A percentile compares a stretch with the other conserved stretches of the same genome.
These are phyloP conservation scores for Harrya chromipes DNA, from an alignment of 768 basidiomycete species.

Conservation along the genomic window DNA sequence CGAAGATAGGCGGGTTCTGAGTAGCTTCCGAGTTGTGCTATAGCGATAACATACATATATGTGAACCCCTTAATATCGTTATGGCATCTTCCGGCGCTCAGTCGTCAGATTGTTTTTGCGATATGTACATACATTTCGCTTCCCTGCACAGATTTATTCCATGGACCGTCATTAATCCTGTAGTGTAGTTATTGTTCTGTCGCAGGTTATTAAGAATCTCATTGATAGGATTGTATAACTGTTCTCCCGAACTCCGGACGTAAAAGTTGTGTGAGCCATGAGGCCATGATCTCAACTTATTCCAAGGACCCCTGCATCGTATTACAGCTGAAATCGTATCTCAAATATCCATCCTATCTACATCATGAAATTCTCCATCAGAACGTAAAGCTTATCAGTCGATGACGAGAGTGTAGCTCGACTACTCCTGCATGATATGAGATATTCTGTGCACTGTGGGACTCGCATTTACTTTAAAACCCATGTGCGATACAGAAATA, in stretches of 20 bases:
- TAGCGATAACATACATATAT: constrained; percentile 24
- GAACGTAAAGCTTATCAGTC: too few relatives aligned
- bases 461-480: too few relatives aligned
- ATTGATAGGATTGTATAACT: too few relatives aligned
- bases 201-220: not conserved
- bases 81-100: not conserved
- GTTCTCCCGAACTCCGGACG: not conserved
- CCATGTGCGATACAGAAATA: too few relatives aligned
- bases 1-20: constrained; percentile 58
- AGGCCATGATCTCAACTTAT: too few relatives aligned
- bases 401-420: too few relatives aligned
- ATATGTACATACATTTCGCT: not conserved
- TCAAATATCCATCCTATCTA: too few relatives aligned
- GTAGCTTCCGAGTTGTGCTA: constrained; percentile 52
- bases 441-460: too few relatives aligned
- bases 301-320: too few relatives aligned
- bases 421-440: too few relatives aligned
- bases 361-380: too few relatives aligned
- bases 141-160: not conserved
- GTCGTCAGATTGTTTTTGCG: not conserved
- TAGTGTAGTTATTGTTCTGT: not conserved
- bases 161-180: constrained; percentile 1
- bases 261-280: not conserved
- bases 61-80: not conserved
- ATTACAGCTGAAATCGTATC: too few relatives aligned